Conservation (phyloP, 2,329 filamentous ascomycete species). For the Fusarium kyushuense region DNA sequence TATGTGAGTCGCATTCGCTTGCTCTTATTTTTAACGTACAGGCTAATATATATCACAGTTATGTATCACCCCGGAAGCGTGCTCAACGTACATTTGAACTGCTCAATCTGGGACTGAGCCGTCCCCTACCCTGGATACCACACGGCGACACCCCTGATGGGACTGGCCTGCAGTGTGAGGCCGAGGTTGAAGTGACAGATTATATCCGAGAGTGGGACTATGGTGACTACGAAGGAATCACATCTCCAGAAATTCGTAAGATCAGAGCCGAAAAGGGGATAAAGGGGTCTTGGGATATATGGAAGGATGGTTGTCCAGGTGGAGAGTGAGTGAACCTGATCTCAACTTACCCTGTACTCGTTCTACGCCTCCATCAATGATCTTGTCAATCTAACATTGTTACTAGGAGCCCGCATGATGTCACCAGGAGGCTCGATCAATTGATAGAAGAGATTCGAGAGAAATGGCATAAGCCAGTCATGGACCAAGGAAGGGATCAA, state of each 20-base stretch:
- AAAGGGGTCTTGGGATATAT: slow-evolving; percentile 80
- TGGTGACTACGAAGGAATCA: slow-evolving; percentile 86
- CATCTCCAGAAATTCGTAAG: slow-evolving; percentile 74
- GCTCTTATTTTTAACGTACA: not conserved
- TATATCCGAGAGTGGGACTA: slow-evolving; percentile 90
- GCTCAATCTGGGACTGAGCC: slow-evolving; percentile 77
- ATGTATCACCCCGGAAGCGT: slow-evolving; percentile 86
- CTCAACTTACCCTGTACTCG: slow-evolving; percentile 8
- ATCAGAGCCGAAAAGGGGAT: slow-evolving; percentile 68
- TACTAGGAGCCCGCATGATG: slow-evolving; percentile 74
- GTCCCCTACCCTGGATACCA: slow-evolving; percentile 76
- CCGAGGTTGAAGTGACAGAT: slow-evolving; percentile 74
- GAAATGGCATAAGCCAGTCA: slow-evolving; percentile 71
- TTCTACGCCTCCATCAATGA: not conserved
- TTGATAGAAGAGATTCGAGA: slow-evolving; percentile 80
- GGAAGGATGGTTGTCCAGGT: slow-evolving; percentile 86
- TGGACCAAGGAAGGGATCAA: slow-evolving; percentile 63
- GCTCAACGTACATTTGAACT: slow-evolving; percentile 93
- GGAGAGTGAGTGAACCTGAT: slow-evolving; percentile 73
- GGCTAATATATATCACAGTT: slow-evolving; percentile 59
- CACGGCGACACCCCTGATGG: slow-evolving; percentile 58
- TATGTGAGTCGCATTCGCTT: slow-evolving; percentile 69
- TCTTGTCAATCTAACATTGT: slow-evolving; percentile 20
- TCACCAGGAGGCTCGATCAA: slow-evolving; percentile 78
- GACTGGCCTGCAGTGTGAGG: slow-evolving; percentile 63